These are phyloP conservation scores for Mucor lusitanicus DNA, from an alignment of 371 early-diverging fungal species.

Conservation along the genomic window DNA sequence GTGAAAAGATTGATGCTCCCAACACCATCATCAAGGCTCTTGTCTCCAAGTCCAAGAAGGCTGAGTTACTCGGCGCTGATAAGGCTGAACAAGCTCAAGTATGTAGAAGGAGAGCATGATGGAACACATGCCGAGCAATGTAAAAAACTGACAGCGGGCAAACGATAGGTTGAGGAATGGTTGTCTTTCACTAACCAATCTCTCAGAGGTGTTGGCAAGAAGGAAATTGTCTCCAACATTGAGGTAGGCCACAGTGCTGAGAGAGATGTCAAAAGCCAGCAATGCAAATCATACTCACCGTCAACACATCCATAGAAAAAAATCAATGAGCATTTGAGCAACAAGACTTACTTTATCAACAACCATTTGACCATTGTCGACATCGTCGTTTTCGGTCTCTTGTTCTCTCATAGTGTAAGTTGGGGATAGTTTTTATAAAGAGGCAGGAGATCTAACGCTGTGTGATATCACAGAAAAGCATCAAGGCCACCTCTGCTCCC, in stretches of 20 bases:
- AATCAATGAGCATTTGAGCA: conserved; percentile 66
- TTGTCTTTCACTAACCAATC: conserved; percentile 35
- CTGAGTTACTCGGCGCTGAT: conserved; percentile 54
- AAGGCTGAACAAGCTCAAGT: conserved; percentile 61
- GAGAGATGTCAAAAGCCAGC: not conserved
- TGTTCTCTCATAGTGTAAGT: conserved; percentile 63
- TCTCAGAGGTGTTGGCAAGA: conserved; percentile 37
- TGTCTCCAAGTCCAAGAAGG: conserved; percentile 46
- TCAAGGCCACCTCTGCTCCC: conserved; percentile 45
- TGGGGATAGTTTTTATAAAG: not conserved
- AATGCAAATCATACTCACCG: not conserved
- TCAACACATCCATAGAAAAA: conserved; percentile 30
- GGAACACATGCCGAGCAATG: no score
- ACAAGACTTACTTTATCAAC: conserved; percentile 66
- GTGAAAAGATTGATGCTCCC: conserved; percentile 52
- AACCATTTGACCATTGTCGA: conserved; percentile 72
- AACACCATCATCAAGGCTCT: conserved; percentile 55
- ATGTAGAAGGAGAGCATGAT: no score
- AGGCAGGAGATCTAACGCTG: not conserved
- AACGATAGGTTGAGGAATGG: conserved; percentile 55
- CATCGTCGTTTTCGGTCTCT: conserved; percentile 67
- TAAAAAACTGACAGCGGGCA: conserved; percentile 23
- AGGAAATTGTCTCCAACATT: conserved; percentile 41
- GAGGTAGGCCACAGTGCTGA: conserved; percentile 25
- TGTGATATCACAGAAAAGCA: conserved; percentile 33